A percentile compares a stretch with the other conserved stretches of the same genome.
These are phyloP conservation scores for Globisporangium barbulae DNA, from an alignment of 352 stramenopile genomes.

Conservation along the genomic window DNA sequence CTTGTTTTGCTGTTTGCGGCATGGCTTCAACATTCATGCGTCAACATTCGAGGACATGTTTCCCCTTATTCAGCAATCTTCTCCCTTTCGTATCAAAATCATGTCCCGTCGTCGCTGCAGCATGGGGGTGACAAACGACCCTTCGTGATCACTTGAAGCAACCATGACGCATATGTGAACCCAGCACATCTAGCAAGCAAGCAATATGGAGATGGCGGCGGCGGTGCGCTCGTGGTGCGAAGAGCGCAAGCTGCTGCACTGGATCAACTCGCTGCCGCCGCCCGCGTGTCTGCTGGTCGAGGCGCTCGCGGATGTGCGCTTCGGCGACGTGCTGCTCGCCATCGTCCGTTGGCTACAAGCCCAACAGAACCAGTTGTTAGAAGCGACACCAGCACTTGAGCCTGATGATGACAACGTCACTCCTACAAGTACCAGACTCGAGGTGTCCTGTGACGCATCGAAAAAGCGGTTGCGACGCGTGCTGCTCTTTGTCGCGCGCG, in stretches of 20 bases:
- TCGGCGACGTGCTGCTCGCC: slow-evolving; percentile 50
- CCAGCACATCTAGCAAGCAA: not conserved
- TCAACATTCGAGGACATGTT: too few relatives aligned
- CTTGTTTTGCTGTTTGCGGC: not conserved
- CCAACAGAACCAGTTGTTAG: not conserved
- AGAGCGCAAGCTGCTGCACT: slow-evolving; percentile 55
- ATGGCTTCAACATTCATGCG: not conserved
- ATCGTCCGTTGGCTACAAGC: slow-evolving; percentile 42
- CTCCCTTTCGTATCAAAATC: too few relatives aligned
- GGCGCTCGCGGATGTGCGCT: slow-evolving; percentile 46
- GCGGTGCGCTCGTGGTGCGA: not conserved
- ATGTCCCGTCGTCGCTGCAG: not conserved
- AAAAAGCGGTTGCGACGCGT: slow-evolving; percentile 25
- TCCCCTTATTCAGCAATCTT: not conserved
- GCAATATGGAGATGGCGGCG: not conserved
- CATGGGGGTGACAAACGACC: not conserved
- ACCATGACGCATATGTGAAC: too few relatives aligned
- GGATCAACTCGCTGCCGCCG: slow-evolving; percentile 69
- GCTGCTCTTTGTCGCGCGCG: slow-evolving; percentile 39
- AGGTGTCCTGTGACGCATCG: not conserved
- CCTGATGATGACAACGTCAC: not conserved
- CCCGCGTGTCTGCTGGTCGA: slow-evolving; percentile 60
- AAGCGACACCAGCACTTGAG: not conserved
- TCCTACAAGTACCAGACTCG: not conserved
- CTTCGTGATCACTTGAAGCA: slow-evolving; percentile 1